Evolutionary conservation across 2,329 filamentous ascomycete genomes (phyloP).

Genomic region (Xylariomycetidae sp.): DNA sequence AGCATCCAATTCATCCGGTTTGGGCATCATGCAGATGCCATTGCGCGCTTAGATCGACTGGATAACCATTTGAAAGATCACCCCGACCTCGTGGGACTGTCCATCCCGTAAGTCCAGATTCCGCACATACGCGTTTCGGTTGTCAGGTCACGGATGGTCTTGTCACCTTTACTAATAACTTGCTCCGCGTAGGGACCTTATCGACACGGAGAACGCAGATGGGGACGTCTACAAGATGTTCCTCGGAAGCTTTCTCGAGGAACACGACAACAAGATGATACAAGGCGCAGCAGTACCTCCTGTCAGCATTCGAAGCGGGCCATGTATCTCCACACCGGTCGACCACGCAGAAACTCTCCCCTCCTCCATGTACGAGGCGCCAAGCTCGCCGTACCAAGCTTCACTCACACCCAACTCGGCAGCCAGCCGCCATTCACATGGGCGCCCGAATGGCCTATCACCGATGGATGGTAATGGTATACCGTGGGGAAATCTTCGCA

Average conservation of each 20-base stretch:
- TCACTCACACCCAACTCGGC: no score
- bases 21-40: slow-evolving; percentile 17
- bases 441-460: no score
- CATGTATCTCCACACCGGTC: slow-evolving; percentile 1
- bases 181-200: slow-evolving; percentile 25
- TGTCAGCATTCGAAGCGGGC: slow-evolving; percentile 5
- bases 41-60: slow-evolving; percentile 11
- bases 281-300: slow-evolving; percentile 5
- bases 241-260: slow-evolving; percentile 16
- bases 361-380: no score
- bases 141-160: no score
- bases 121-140: no score
- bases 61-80: slow-evolving; percentile 9
- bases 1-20: slow-evolving; percentile 27
- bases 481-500: no score
- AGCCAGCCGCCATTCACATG: no score
- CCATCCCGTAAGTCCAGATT: slow-evolving; percentile 13
- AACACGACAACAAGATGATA: slow-evolving; percentile 8
- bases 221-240: slow-evolving; percentile 28
- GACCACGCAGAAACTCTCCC: no score
- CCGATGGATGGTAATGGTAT: no score
- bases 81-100: slow-evolving; percentile 2
- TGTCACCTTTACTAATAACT: no score
- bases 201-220: slow-evolving; percentile 19
- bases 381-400: no score